Evolutionary conservation across 768 basidiomycete species (phyloP).

Genomic region (Mycena kentingensis): DNA sequence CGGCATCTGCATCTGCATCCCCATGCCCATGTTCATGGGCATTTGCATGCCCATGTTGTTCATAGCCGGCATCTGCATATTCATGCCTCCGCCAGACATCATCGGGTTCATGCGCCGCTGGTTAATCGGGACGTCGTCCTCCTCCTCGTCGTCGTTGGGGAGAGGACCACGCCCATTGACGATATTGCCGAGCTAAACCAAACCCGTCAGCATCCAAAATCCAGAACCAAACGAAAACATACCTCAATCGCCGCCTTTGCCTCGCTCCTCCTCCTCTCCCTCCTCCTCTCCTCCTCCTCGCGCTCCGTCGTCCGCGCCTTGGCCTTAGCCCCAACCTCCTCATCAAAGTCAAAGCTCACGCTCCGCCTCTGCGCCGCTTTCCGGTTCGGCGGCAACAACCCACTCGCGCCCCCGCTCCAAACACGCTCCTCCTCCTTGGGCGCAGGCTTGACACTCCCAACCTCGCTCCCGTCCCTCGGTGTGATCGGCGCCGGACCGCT

Average conservation of each 20-base stretch:
- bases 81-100: slow-evolving; percentile 29
- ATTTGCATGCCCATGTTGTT: slow-evolving; percentile 28
- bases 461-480: slow-evolving; percentile 77
- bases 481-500: slow-evolving; percentile 75
- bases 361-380: slow-evolving; percentile 51
- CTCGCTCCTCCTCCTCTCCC: slow-evolving; percentile 75
- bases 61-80: slow-evolving; percentile 5
- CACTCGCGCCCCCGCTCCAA: slow-evolving; percentile 40
- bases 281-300: slow-evolving; percentile 58
- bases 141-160: slow-evolving; percentile 55
- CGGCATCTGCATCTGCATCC: slow-evolving; percentile 15
- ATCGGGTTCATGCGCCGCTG: slow-evolving; percentile 48
- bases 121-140: slow-evolving; percentile 48
- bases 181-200: slow-evolving; percentile 83
- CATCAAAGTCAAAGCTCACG: slow-evolving; percentile 76
- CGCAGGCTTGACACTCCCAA: slow-evolving; percentile 29
- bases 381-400: slow-evolving; percentile 26
- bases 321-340: slow-evolving; percentile 37
- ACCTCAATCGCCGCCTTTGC: slow-evolving; percentile 91
- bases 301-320: slow-evolving; percentile 39
- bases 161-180: slow-evolving; percentile 76
- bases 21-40: slow-evolving; percentile 30
- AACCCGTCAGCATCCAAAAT: slow-evolving; percentile 13
- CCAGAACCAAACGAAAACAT: slow-evolving; percentile 25
- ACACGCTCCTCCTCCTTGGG: slow-evolving; percentile 23